Conservation (phyloP, 371 early-diverging fungal genomes). For the Rhizopus sp. region DNA sequence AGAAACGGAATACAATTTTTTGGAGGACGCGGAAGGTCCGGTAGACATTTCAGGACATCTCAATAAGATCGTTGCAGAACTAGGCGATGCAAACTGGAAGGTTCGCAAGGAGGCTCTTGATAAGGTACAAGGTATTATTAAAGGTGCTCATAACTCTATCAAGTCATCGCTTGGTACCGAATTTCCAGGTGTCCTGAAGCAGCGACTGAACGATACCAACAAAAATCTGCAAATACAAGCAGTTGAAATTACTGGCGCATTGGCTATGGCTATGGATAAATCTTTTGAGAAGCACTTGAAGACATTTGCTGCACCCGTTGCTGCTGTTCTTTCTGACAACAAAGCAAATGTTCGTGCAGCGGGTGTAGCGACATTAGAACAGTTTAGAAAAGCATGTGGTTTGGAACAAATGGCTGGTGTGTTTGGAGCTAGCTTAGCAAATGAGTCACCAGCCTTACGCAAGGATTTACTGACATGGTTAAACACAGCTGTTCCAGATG, state of each 20-base stretch:
- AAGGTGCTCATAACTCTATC: slow-evolving; percentile 80
- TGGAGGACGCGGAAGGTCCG: too few relatives aligned
- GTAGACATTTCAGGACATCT: slow-evolving; percentile 72
- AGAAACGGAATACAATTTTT: too few relatives aligned
- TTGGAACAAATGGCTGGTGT: slow-evolving; percentile 71
- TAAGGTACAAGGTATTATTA: slow-evolving; percentile 70
- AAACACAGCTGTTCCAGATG: slow-evolving; percentile 51
- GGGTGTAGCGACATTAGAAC: slow-evolving; percentile 73
- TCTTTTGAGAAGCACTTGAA: slow-evolving; percentile 79
- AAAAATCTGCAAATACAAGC: slow-evolving; percentile 81
- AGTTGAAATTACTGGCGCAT: slow-evolving; percentile 68
- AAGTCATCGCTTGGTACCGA: slow-evolving; percentile 83
- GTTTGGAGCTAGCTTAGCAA: slow-evolving; percentile 66
- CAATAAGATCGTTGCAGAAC: slow-evolving; percentile 52
- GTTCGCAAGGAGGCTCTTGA: slow-evolving; percentile 93
- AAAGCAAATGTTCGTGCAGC: slow-evolving; percentile 85
- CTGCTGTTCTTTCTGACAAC: slow-evolving; percentile 80
- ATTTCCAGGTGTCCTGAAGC: slow-evolving; percentile 78
- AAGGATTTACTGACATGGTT: slow-evolving; percentile 86
- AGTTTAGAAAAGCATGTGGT: slow-evolving; percentile 64
- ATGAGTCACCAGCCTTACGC: slow-evolving; percentile 80
- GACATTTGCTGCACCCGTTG: slow-evolving; percentile 61
- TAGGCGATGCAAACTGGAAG: slow-evolving; percentile 90
- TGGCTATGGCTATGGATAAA: slow-evolving; percentile 84
- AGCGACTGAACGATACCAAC: slow-evolving; percentile 86